Percentiles rank a stretch among this genome's conserved stretches.
Conservation (phyloP, 1,139 yeast genomes). For the Candida sp. region DNA sequence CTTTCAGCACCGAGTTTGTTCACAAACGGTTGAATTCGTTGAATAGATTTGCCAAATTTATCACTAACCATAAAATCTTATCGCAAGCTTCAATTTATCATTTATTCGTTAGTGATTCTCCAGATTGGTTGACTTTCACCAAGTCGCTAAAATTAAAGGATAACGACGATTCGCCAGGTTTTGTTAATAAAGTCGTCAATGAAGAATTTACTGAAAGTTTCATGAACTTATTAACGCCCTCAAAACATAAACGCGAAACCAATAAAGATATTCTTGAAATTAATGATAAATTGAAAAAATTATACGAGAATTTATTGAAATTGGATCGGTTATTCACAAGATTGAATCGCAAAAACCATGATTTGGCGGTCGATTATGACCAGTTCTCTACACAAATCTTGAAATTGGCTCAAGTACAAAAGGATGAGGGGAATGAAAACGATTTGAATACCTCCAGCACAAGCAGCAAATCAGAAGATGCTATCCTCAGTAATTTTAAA, state of each 20-base stretch:
- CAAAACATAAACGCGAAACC: constrained; percentile 62
- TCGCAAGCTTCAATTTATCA: constrained; percentile 70
- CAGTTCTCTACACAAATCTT: constrained; percentile 69
- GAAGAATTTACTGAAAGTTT: constrained; percentile 81
- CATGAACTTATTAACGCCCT: constrained; percentile 86
- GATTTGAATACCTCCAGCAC: constrained; percentile 3
- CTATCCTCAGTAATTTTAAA: constrained; percentile 30
- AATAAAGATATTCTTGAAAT: constrained; percentile 82
- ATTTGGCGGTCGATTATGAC: constrained; percentile 67
- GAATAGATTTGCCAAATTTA: constrained; percentile 68
- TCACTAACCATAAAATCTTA: constrained; percentile 70
- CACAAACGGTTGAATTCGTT: constrained; percentile 80
- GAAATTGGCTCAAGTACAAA: constrained; percentile 55
- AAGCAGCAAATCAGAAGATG: constrained; percentile 11
- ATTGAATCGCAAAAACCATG: constrained; percentile 70
- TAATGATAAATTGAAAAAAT: constrained; percentile 74
- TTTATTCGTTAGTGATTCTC: constrained; percentile 69
- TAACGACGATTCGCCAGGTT: constrained; percentile 19
- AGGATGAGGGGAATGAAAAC: constrained; percentile 4
- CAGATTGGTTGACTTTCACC: constrained; percentile 82
- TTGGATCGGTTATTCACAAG: constrained; percentile 77
- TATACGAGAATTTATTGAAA: constrained; percentile 77
- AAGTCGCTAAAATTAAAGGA: constrained; percentile 51
- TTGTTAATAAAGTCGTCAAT: constrained; percentile 43
- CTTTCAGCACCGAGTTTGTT: constrained; percentile 79